Evolutionary conservation across 2,329 filamentous ascomycete species (phyloP).

Genomic region (Microcera coccophila): DNA sequence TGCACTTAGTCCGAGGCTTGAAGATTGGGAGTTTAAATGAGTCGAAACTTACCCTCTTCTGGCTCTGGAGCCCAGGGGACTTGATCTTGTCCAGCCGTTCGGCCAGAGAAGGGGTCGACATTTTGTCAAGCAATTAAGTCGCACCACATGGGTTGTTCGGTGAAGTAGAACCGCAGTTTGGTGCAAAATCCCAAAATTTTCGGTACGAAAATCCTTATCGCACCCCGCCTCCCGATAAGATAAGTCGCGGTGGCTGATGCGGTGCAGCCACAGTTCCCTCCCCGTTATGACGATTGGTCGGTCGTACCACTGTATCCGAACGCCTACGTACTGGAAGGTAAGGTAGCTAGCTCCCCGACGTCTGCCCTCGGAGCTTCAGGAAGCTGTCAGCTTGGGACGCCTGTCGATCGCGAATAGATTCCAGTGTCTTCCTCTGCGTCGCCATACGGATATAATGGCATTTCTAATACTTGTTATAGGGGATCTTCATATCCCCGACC

Average conservation of each 20-base stretch:
- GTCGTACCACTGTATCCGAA: constrained; percentile 30
- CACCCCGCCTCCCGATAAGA: constrained; percentile 28
- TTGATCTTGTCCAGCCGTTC: constrained; percentile 97
- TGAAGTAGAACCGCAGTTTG: constrained; percentile 21
- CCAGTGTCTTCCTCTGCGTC: constrained; percentile 20
- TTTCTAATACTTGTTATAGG: constrained; percentile 89
- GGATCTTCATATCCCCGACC: constrained; percentile 89
- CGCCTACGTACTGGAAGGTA: constrained; percentile 22
- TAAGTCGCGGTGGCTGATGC: constrained; percentile 2
- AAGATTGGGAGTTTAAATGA: constrained; percentile 1
- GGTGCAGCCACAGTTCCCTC: constrained; percentile 14
- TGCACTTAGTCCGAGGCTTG: constrained; percentile 12
- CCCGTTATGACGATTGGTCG: constrained; percentile 22
- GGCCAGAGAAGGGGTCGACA: constrained; percentile 55
- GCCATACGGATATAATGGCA: constrained; percentile 58
- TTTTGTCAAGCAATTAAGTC: constrained; percentile 34
- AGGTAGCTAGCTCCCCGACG: constrained; percentile 9
- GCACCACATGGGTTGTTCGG: constrained; percentile 27
- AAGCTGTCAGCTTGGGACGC: constrained; percentile 22
- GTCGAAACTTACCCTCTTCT: constrained; percentile 69
- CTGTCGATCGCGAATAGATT: constrained; percentile 17
- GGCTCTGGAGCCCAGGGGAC: constrained; percentile 91
- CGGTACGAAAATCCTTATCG: constrained; percentile 28
- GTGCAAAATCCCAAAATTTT: constrained; percentile 28
- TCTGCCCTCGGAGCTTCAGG: constrained; percentile 28